Percentiles rank a stretch among this genome's conserved stretches.
These are phyloP conservation scores for Ilyonectria robusta DNA, from an alignment of 2,329 filamentous ascomycete species.

Conservation along the genomic window DNA sequence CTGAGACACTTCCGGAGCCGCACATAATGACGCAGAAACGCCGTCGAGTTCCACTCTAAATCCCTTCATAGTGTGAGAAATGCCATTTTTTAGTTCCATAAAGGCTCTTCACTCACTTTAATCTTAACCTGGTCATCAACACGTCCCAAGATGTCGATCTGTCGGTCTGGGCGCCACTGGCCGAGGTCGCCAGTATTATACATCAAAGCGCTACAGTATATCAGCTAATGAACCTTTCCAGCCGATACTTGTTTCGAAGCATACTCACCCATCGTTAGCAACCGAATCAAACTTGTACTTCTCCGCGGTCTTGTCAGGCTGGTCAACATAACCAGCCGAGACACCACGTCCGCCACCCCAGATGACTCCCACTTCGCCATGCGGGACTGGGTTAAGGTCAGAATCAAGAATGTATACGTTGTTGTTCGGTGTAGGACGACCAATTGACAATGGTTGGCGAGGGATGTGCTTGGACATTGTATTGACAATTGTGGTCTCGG, in stretches of 20 bases:
- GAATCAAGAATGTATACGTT: slow-evolving; percentile 69
- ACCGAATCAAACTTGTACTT: slow-evolving; percentile 67
- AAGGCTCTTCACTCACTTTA: slow-evolving; percentile 54
- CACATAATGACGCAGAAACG: slow-evolving; percentile 64
- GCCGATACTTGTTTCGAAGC: neutral
- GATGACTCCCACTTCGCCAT: slow-evolving; percentile 66
- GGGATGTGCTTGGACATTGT: slow-evolving; percentile 58
- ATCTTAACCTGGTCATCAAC: slow-evolving; percentile 74
- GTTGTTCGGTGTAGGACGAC: slow-evolving; percentile 70
- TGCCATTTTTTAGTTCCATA: neutral
- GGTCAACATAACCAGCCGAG: slow-evolving; percentile 68
- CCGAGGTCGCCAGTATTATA: slow-evolving; percentile 74
- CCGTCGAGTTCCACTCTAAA: slow-evolving; percentile 74
- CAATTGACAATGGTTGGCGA: slow-evolving; percentile 66
- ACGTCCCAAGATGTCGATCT: slow-evolving; percentile 68
- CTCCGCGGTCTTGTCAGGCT: slow-evolving; percentile 65
- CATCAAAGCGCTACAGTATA: slow-evolving; percentile 56
- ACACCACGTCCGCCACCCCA: slow-evolving; percentile 69
- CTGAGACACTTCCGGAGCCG: slow-evolving; percentile 59
- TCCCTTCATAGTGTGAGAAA: slow-evolving; percentile 51
- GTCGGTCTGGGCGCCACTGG: slow-evolving; percentile 66
- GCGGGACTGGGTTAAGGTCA: slow-evolving; percentile 56
- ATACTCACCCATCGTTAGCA: slow-evolving; percentile 61
- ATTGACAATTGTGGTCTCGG: slow-evolving; percentile 72
- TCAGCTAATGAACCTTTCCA: neutral